Evolutionary conservation across 495 filamentous ascomycete genomes (phyloP), one percentile per base, ranked within the genome.

Genomic region (Aspergillus cavernicola): DNA sequence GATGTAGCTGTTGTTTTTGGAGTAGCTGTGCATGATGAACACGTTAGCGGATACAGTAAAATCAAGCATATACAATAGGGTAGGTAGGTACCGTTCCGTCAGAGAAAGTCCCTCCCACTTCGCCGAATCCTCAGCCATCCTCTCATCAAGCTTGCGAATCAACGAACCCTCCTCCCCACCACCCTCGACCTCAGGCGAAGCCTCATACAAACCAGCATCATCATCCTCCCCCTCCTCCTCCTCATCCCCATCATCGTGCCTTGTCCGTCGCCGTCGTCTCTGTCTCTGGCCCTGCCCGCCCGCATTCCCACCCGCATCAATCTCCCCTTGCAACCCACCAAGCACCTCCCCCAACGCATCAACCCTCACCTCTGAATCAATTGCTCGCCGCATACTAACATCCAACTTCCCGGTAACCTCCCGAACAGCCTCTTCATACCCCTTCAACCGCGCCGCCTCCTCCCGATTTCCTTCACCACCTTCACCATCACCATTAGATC

Each of bases 1-100:
- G 49, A 85, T 74, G 74, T 96, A 96, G 53, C 83, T 74, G 68
- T 92, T 91, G 67, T 93, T 78, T 8, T 75, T 59, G n/a, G 82
- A 81, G 69, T 95, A 96, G 52, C 73, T 76, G 58, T 10, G 44
- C 22, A 20, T 8, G 15, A 18, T 35, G n/a, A 13, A 19, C 13
- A 2, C 11, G 22, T 43, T 41, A 47, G 44, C 22, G 19, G 15
- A 0, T 10, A 7, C n/a, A n/a, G n/a, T n/a, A n/a, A n/a, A n/a
- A n/a, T n/a, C n/a, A n/a, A n/a, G n/a, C n/a, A n/a, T n/a, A n/a
- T n/a, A n/a, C n/a, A 16, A n/a, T 19, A 6, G 39, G 11, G 39
- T 40, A 47, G 28, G 15, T 11, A 22, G 12, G n/a, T 64, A 75
- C 72, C 70, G 62, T 19, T 74, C 60, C 2, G 71, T 73, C 40